Conservation (phyloP, 371 early-diverging fungal species). For the Mucor plumbeus region DNA sequence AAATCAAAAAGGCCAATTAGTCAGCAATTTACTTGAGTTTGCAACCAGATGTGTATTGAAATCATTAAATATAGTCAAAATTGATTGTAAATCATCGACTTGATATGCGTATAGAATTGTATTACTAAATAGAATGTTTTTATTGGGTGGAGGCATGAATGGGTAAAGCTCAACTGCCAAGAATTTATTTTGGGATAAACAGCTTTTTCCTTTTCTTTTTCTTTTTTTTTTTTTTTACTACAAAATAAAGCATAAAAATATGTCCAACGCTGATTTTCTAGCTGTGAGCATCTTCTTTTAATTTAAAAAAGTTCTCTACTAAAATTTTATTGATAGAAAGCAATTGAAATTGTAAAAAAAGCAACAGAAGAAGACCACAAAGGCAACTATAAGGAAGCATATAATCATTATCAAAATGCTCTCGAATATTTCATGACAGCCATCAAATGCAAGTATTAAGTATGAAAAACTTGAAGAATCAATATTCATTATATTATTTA, state of each 20-base stretch:
- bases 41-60: too few relatives aligned
- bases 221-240: slow-evolving; percentile 7
- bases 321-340: slow-evolving; percentile 60
- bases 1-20: not conserved
- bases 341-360: slow-evolving; percentile 86
- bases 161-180: slow-evolving; percentile 1
- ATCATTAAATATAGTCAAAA: not conserved
- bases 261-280: slow-evolving; percentile 47
- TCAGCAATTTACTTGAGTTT: too few relatives aligned
- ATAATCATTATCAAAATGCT: slow-evolving; percentile 83
- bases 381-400: slow-evolving; percentile 92
- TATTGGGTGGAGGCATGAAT: not conserved
- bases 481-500: too few relatives aligned
- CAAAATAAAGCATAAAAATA: slow-evolving; percentile 6
- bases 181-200: not conserved
- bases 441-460: slow-evolving; percentile 78
- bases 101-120: not conserved
- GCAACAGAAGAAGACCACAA: slow-evolving; percentile 93
- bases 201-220: not conserved
- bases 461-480: not conserved
- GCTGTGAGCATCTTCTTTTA: slow-evolving; percentile 22
- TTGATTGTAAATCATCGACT: not conserved
- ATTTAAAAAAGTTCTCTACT: not conserved
- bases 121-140: not conserved
- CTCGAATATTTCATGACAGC: slow-evolving; percentile 95